Base-by-base conservation (phyloP, 1,139 yeast genomes). In the Kodamaea ohmeri region DNA sequence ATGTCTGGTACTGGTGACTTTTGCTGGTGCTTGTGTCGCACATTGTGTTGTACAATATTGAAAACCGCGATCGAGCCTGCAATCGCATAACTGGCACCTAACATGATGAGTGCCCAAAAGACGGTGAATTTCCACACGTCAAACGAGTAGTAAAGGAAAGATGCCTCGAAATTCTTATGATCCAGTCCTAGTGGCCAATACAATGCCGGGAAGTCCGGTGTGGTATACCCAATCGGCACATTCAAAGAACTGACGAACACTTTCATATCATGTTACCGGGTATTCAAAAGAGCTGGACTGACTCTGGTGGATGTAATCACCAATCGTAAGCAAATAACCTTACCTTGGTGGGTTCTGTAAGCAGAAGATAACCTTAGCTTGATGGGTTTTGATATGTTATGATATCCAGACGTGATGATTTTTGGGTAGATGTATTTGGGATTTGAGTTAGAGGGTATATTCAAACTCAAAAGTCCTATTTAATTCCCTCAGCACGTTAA, bases 121-220 rank as follows among this genome's bases (percentile, higher is more conserved):
- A 87, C 69, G 0, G 96, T 86, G 65, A 87, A 92, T 48, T 61
- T 61, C 95, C 96, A 89, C n/a, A 90, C 78, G 52, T 89, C 97
- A 24, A 56, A 48, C 2, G 81, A 65, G 51, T 79, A 76, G 61
- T 87, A 90, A 9, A 92, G 72, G 46, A 72, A 79, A 34, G 89
- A 71, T 17, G 71, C 57, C 21, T 71, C 61, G 60, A 72, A 83
- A 26, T 57, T 50, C 12, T 55, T 46, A 27, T 58, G 56, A 6
- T 68, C 60, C 5, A 73, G 52, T 0, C 79, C 79, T 5, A 69
- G 39, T 0, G 96, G 95, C 84, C 92, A 83, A 53, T 71, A 75
- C 20, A 92, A 61, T 4, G 95, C 79, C 2, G 97, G 98, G 55
- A 90, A 92, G 16, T 54, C 42, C 0, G 98, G 98, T 0, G 82